Evolutionary conservation across 805 yeast genomes (phyloP).

Genomic region (Monosporozyma solicola): DNA sequence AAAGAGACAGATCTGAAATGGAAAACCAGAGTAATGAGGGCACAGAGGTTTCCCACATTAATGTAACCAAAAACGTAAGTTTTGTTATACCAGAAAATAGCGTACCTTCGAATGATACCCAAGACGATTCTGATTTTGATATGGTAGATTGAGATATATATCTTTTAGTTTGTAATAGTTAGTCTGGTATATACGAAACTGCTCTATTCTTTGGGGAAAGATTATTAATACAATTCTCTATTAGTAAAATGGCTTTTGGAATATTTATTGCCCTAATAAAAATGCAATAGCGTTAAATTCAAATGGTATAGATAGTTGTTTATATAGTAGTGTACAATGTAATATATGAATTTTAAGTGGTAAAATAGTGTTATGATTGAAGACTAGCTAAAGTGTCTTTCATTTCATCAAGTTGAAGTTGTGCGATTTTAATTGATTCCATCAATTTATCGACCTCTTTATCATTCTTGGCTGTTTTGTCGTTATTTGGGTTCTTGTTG

Average conservation of each 20-base stretch:
- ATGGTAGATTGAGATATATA: neutral
- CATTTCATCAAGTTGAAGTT: constrained; percentile 23
- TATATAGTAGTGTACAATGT: neutral
- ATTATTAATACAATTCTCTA: no score
- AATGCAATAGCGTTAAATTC: neutral
- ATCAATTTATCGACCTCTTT: constrained; percentile 9
- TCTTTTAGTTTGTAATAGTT: neutral
- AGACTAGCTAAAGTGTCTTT: constrained; percentile 11
- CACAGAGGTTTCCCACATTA: neutral
- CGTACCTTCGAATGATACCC: neutral
- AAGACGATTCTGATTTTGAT: constrained; percentile 2
- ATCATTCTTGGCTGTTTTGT: neutral
- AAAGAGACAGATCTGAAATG: constrained; percentile 9
- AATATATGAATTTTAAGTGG: constrained; percentile 1
- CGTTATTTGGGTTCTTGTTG: neutral
- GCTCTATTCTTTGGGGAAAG: no score
- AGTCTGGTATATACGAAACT: neutral
- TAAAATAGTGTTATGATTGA: constrained; percentile 1
- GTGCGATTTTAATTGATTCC: constrained; percentile 25
- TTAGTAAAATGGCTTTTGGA: no score
- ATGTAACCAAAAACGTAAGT: constrained; percentile 6
- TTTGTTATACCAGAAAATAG: constrained; percentile 5
- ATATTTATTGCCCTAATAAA: neutral
- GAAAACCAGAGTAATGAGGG: constrained; percentile 3
- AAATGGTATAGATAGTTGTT: neutral